Evolutionary conservation across 768 basidiomycete genomes (phyloP).

Genomic region (Kondoa malvinella): DNA sequence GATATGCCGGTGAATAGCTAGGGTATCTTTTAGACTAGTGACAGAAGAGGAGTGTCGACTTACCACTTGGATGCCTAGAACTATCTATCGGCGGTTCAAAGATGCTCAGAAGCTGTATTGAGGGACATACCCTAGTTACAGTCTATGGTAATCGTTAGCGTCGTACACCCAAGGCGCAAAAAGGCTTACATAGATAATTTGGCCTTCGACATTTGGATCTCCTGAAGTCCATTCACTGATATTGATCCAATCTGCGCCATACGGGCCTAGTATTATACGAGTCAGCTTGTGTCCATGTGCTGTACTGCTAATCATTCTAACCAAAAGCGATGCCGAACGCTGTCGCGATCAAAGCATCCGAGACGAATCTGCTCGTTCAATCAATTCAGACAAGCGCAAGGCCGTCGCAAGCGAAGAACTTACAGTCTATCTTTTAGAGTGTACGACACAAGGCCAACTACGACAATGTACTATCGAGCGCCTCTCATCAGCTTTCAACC

Average conservation of each 20-base stretch:
- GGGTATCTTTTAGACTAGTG: too few species aligned
- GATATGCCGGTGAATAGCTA: constrained; percentile 30
- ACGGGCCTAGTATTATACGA: too few species aligned
- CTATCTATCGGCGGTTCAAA: constrained; percentile 30
- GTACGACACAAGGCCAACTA: neutral
- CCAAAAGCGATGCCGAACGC: neutral
- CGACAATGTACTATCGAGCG: neutral
- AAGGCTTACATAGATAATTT: constrained; percentile 8
- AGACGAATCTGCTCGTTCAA: too few species aligned
- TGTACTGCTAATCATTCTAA: too few species aligned
- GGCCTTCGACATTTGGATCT: constrained; percentile 11
- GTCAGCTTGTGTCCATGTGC: too few species aligned
- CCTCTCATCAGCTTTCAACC: too few species aligned
- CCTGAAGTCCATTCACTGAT: constrained; percentile 31
- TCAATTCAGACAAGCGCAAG: too few species aligned
- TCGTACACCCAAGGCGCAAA: neutral
- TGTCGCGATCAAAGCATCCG: neutral
- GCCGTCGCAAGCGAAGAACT: too few species aligned
- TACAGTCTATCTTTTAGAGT: neutral
- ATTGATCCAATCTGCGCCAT: constrained; percentile 28
- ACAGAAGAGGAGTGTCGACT: too few species aligned
- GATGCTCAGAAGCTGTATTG: constrained; percentile 16
- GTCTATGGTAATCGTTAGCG: too few species aligned
- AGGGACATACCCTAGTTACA: too few species aligned
- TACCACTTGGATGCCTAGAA: constrained; percentile 34